Percentiles rank a stretch among this genome's conserved stretches.
phyloP scores from a whole-genome alignment of 176 grass and related monocot species.

The Tuctoria greenei region DNA sequence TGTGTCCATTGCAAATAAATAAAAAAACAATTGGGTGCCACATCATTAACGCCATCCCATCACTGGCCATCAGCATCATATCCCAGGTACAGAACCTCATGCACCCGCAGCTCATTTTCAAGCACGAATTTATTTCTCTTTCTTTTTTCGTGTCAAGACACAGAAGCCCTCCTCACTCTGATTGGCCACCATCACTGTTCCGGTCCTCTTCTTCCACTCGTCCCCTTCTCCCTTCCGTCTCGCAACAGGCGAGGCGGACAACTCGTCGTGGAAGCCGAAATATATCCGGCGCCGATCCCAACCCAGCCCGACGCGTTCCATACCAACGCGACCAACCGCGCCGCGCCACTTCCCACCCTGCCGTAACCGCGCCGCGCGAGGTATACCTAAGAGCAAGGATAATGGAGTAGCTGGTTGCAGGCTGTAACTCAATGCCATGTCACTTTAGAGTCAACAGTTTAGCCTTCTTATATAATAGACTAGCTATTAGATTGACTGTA shows the following conservation, averaged over 20 bases:
- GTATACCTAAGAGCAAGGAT: no score
- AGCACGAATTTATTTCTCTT: background rate
- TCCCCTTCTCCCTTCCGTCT: background rate
- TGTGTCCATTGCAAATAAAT: background rate
- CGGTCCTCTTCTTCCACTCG: background rate
- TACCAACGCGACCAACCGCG: conserved; percentile 3
- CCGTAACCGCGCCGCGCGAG: conserved; percentile 35
- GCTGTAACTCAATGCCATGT: no score
- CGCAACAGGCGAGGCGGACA: background rate
- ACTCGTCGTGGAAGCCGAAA: conserved; percentile 28
- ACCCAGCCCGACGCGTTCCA: background rate
- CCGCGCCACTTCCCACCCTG: background rate
- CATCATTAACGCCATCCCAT: background rate
- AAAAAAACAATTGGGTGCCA: no score
- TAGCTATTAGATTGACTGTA: no score
- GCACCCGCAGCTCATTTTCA: background rate
- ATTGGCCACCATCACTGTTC: conserved; percentile 16
- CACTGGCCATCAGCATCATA: background rate
- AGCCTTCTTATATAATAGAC: no score
- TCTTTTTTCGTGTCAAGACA: conserved; percentile 19
- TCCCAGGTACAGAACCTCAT: background rate
- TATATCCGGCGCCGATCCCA: conserved; percentile 42
- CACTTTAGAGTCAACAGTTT: no score
- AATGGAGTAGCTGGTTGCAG: no score
- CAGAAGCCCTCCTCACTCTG: background rate